Evolutionary conservation across 805 yeast genomes (phyloP), one percentile per base, ranked within the genome.

Genomic region (Candida rishiriensis): DNA sequence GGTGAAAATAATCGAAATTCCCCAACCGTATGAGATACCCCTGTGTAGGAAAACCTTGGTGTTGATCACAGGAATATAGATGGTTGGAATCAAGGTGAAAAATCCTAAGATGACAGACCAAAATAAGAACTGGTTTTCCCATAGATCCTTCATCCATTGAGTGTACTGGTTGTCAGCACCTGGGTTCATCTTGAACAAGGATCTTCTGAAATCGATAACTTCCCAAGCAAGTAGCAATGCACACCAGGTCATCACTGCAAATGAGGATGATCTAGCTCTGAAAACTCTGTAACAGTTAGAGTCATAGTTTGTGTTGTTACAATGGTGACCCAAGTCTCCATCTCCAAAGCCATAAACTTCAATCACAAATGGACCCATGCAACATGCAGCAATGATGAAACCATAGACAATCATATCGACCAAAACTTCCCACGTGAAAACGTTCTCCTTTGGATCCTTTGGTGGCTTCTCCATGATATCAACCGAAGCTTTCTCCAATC

Each of bases 31-130:
- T 10, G 81, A 75, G 50, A 87, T 85, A 8, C 81, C 78, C 29
- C 63, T 69, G 63, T 88, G 96, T 54, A 82, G 69, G 61, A 88
- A 88, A 9, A 88, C 95, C 49, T 76, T 74, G 37, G 72, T 67
- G 63, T 88, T 88, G 59, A 88, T 86, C n/a, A 85, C 95, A 7
- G 96, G 96, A 51, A 88, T 88, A 64, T 87, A 87, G 33, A 87
- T 79, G 15, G 86, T 84, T 36, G 95, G 95, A 75, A 88, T 82
- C 3, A 85, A 81, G 2, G 88, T 73, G 12, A 75, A 63, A 49
- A 84, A 76, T 2, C 93, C 96, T 41, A 76, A 68, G 31, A 83
- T 59, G 38, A 88, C 77, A 1, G 95, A 85, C 89, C 90, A 86
- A 69, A 87, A 84, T 57, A 88, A 70, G 51, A 88, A 80, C 63